A percentile compares a stretch with the other conserved stretches of the same genome.
Evolutionary conservation across 495 filamentous ascomycete species (phyloP).

Genomic region (Aspergillus egyptiacus): DNA sequence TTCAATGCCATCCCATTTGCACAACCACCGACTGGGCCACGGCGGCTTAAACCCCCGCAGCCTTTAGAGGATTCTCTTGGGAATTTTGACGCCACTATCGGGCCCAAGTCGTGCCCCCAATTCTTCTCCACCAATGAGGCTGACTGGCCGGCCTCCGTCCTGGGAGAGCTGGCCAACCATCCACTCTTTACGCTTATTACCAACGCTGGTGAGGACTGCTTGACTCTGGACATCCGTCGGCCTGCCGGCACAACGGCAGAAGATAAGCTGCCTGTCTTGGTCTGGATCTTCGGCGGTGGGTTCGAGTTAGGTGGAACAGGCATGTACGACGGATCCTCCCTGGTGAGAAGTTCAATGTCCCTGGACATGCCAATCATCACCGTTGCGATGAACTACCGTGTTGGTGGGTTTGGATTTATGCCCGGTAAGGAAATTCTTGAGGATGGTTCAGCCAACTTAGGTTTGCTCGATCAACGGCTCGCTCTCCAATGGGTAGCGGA

Average conservation of each 20-base stretch:
- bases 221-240: conserved; percentile 59
- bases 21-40: conserved; percentile 49
- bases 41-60: conserved; percentile 56
- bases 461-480: conserved; percentile 47
- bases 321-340: conserved; percentile 52
- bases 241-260: conserved; percentile 48
- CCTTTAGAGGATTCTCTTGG: conserved; percentile 44
- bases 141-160: conserved; percentile 32
- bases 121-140: conserved; percentile 40
- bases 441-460: conserved; percentile 55
- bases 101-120: conserved; percentile 51
- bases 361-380: conserved; percentile 61
- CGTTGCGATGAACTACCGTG: conserved; percentile 72
- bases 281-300: conserved; percentile 66
- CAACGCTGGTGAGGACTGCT: conserved; percentile 56
- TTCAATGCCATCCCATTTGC: conserved; percentile 66
- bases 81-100: conserved; percentile 44
- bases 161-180: conserved; percentile 47
- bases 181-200: conserved; percentile 50
- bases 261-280: conserved; percentile 56
- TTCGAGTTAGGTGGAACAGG: conserved; percentile 56
- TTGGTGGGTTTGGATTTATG: conserved; percentile 68
- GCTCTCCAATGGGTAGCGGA: conserved; percentile 50
- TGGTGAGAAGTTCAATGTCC: conserved; percentile 47
- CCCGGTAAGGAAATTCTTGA: conserved; percentile 60